Evolutionary conservation across 2,329 filamentous ascomycete species (phyloP).

Genomic region (Sclerotinia nivalis): DNA sequence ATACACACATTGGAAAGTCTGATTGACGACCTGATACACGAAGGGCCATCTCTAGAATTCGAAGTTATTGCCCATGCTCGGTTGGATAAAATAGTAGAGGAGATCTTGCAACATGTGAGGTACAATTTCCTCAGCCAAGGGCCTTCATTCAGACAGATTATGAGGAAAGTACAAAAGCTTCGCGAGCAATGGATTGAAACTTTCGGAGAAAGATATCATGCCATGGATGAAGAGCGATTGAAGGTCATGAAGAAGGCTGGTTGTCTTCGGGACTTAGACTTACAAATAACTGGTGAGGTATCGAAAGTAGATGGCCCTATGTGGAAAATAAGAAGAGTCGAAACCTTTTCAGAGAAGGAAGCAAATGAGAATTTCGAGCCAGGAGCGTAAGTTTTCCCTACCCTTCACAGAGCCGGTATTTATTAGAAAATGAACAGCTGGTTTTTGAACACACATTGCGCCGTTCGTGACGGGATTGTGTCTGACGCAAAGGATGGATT

Average conservation of each 20-base stretch:
- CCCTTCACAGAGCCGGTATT: conserved; percentile 25
- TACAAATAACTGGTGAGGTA: conserved; percentile 17
- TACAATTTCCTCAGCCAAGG: conserved; percentile 12
- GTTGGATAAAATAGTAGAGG: conserved; percentile 30
- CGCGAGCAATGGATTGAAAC: conserved; percentile 31
- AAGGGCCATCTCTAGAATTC: conserved; percentile 10
- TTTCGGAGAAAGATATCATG: conserved; percentile 28
- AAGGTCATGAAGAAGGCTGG: conserved; percentile 29
- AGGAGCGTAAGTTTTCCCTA: conserved; percentile 48
- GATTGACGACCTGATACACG: conserved; percentile 18
- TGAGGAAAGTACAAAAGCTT: conserved; percentile 25
- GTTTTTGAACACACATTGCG: conserved; percentile 60
- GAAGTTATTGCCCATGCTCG: conserved; percentile 21
- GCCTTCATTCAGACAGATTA: conserved; percentile 13
- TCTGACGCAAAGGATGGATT: conserved; percentile 47
- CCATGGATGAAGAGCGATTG: conserved; percentile 30
- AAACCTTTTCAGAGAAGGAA: conserved; percentile 22
- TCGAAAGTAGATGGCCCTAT: conserved; percentile 8
- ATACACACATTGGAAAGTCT: conserved; percentile 9
- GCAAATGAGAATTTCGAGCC: conserved; percentile 47
- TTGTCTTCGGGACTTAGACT: conserved; percentile 26
- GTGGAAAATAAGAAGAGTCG: conserved; percentile 27
- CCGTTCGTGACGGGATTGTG: conserved; percentile 57
- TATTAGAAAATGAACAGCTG: conserved; percentile 47
- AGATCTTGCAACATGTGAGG: conserved; percentile 23